Evolutionary conservation across 2,329 filamentous ascomycete species (phyloP), one percentile per base, ranked within the genome.

Genomic region (Talaromyces sp.): DNA sequence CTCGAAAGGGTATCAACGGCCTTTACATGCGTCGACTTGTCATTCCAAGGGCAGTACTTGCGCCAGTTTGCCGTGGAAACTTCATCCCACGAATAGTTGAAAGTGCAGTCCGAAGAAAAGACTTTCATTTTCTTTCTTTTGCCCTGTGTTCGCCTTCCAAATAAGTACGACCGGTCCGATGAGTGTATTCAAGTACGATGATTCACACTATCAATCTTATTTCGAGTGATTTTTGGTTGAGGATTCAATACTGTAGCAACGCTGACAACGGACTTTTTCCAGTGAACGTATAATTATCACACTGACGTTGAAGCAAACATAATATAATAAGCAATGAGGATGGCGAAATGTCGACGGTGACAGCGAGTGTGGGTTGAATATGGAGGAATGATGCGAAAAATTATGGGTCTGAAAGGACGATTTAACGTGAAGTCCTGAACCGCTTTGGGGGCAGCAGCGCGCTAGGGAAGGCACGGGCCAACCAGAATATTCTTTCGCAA

Each of bases 31-130:
- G 93, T 92, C n/a, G 91, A 93, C 82, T 97, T 95, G 79, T 97
- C 91, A 83, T 99, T 99, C 94, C 95, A 98, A 22, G 94, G 94
- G 74, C 92, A 96, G 82, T 99, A 99, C 80, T 99, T 99, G 72
- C 89, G 90, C 95, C 95, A 99, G 85, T 99, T 99, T 77, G 91
- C 93, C 15, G 92, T 93, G 31, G 93, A 97, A 41, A 99, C 95
- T 79, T 98, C 94, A 75, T 97, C 92, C 95, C 95, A 99, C 54
- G 94, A 96, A 85, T 99, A 99, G 82, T 97, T 86, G 82, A 96
- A 99, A 67, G 92, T 93, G 80, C 92, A 91, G 45, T 85, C 84
- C 74, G 92, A 96, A 72, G 92, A 91, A 75, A 98, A 98, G 81
- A 98, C 91, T 86, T 96, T 97, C 95, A 99, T 98, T 61, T 63